Conservation (phyloP, 2,329 filamentous ascomycete species). For the Aspergillus awamori region DNA sequence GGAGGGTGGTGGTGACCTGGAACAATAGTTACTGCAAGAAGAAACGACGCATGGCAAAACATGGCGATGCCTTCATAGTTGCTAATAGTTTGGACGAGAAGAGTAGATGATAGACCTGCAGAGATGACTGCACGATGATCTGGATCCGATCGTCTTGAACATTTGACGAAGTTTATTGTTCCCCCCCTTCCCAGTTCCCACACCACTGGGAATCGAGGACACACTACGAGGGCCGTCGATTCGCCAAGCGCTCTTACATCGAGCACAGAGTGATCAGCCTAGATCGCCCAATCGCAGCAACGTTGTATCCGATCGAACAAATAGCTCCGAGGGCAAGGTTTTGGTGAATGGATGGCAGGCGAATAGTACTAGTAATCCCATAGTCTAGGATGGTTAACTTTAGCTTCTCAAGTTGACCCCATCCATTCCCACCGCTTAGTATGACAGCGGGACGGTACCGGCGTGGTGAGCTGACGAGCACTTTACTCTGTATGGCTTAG, state of each 20-base stretch:
- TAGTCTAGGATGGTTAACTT: constrained; percentile 6
- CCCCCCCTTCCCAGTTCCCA: background rate
- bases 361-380: background rate
- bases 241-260: background rate
- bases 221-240: background rate
- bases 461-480: background rate
- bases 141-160: constrained; percentile 14
- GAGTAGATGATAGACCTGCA: constrained; percentile 1
- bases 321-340: background rate
- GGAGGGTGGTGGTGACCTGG: background rate
- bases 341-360: background rate
- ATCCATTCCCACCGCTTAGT: background rate
- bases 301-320: constrained; percentile 3
- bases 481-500: background rate
- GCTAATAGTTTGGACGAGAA: constrained; percentile 4
- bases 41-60: background rate
- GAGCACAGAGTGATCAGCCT: constrained; percentile 1
- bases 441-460: constrained; percentile 12
- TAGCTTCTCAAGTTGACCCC: background rate
- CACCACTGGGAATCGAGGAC: background rate
- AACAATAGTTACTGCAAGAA: constrained; percentile 2
- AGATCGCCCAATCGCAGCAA: constrained; percentile 18
- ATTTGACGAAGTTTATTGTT: constrained; percentile 22
- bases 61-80: constrained; percentile 6
- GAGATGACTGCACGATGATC: constrained; percentile 13